Percentiles rank a stretch among this genome's conserved stretches.
phyloP scores from a whole-genome alignment of 202 grass and related monocot genomes.

The Schoenoplectus triqueter region DNA sequence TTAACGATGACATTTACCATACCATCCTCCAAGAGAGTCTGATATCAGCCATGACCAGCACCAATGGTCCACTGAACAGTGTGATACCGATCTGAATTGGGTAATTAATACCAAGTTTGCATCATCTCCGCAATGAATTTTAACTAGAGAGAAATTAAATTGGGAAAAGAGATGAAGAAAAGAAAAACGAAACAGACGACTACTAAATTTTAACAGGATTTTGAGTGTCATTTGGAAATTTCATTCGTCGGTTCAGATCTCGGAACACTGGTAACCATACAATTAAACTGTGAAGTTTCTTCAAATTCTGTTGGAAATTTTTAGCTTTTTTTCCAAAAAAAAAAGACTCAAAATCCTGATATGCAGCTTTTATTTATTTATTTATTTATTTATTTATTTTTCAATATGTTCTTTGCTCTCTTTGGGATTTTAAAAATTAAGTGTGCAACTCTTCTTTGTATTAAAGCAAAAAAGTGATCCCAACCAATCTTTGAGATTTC shows the following conservation, averaged over 20 bases:
- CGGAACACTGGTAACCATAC: background rate
- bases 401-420: too few species aligned
- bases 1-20: background rate
- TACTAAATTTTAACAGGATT: background rate
- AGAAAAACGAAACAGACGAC: background rate
- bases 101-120: background rate
- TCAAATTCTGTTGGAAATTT: background rate
- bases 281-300: background rate
- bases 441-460: background rate
- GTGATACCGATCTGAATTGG: constrained; percentile 11
- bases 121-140: background rate
- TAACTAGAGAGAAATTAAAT: background rate
- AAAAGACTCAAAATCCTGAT: too few species aligned
- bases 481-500: background rate
- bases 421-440: too few species aligned
- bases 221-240: background rate
- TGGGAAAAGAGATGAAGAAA: background rate
- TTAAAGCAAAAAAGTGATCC: background rate
- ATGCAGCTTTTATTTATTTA: too few species aligned
- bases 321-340: background rate
- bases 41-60: background rate
- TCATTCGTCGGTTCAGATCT: background rate
- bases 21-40: background rate
- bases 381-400: too few species aligned
- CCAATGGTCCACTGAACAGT: background rate